These are phyloP conservation scores for Lachnellula cervina DNA, from an alignment of 2,329 filamentous ascomycete genomes.

Conservation along the genomic window DNA sequence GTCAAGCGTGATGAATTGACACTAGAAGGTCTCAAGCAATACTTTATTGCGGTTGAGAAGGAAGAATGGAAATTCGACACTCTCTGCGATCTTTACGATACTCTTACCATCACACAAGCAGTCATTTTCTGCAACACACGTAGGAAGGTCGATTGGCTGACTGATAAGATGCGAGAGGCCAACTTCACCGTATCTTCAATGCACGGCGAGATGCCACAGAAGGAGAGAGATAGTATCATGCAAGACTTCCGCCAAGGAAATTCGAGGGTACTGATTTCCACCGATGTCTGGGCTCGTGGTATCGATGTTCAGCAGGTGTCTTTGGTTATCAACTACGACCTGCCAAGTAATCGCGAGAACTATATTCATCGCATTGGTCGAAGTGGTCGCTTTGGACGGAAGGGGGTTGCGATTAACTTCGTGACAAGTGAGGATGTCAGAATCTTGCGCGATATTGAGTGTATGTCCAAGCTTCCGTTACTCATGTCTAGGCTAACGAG, in stretches of 20 bases:
- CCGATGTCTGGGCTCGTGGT: slow-evolving; percentile 95
- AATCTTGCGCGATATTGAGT: slow-evolving; percentile 93
- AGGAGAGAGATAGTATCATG: slow-evolving; percentile 98
- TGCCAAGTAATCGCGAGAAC: slow-evolving; percentile 98
- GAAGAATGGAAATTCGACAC: slow-evolving; percentile 99
- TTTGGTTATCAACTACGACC: slow-evolving; percentile 97
- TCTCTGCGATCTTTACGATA: slow-evolving; percentile 97
- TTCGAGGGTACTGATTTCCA: slow-evolving; percentile 92
- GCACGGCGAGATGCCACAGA: slow-evolving; percentile 99
- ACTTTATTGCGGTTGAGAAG: slow-evolving; percentile 98
- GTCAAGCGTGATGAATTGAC: slow-evolving; percentile 99
- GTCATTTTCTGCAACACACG: slow-evolving; percentile 99
- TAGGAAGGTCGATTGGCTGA: slow-evolving; percentile 98
- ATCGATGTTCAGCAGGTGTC: slow-evolving; percentile 99
- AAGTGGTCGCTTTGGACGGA: slow-evolving; percentile 90
- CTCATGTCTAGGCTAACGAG: slow-evolving; percentile 14
- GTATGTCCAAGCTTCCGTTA: slow-evolving; percentile 44
- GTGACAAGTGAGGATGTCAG: slow-evolving; percentile 97
- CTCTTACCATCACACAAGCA: slow-evolving; percentile 94
- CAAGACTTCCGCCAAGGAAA: slow-evolving; percentile 97
- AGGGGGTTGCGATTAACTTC: slow-evolving; percentile 99
- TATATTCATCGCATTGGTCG: slow-evolving; percentile 98
- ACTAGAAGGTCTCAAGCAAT: slow-evolving; percentile 95
- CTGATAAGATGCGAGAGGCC: slow-evolving; percentile 97
- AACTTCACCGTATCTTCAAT: slow-evolving; percentile 99